phyloP scores from a whole-genome alignment of 306 rosid genomes.

The Dicorynia guianensis region DNA sequence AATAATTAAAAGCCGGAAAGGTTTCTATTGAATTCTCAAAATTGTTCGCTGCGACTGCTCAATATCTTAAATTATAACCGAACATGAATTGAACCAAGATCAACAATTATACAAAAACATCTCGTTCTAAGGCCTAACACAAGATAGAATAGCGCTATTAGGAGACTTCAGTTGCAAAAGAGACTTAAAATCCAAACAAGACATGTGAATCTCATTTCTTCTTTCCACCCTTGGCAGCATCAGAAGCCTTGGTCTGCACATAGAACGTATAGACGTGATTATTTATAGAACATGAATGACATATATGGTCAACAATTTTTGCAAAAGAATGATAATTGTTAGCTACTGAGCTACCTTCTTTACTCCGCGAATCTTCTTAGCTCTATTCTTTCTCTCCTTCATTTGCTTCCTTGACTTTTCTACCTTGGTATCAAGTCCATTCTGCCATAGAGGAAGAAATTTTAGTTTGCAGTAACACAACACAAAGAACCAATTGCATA shows the following conservation, averaged over 20 bases:
- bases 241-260: slow-evolving; percentile 83
- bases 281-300: background rate
- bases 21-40: slow-evolving; percentile 44
- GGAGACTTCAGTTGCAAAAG: slow-evolving; percentile 24
- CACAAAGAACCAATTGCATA: background rate
- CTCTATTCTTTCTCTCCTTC: slow-evolving; percentile 74
- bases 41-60: slow-evolving; percentile 39
- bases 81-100: slow-evolving; percentile 26
- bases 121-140: slow-evolving; percentile 37
- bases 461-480: background rate
- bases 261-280: slow-evolving; percentile 7
- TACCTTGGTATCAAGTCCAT: slow-evolving; percentile 78
- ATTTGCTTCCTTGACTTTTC: slow-evolving; percentile 68
- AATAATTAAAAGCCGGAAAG: background rate
- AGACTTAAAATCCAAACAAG: slow-evolving; percentile 34
- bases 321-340: background rate
- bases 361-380: slow-evolving; percentile 78
- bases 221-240: slow-evolving; percentile 84
- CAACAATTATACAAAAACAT: slow-evolving; percentile 20
- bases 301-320: background rate
- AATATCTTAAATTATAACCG: slow-evolving; percentile 32
- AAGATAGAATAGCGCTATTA: slow-evolving; percentile 37
- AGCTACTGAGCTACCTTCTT: slow-evolving; percentile 63
- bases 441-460: slow-evolving; percentile 47
- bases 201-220: slow-evolving; percentile 68